Base-by-base conservation (phyloP, 441 rosid genomes). In the Melastoma candidum region DNA sequence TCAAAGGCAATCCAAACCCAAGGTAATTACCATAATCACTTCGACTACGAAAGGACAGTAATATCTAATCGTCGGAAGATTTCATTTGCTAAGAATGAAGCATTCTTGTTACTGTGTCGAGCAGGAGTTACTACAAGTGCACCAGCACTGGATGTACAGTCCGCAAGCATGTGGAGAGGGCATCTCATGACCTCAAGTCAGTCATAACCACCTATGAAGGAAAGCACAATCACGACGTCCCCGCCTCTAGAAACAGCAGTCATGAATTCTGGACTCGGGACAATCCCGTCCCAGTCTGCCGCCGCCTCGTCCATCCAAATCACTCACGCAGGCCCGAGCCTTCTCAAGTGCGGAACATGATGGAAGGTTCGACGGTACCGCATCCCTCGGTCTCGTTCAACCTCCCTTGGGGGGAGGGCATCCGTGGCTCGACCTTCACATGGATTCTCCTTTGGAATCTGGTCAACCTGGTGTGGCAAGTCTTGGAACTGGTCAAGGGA, bases 91-190 rank as follows among this genome's bases (percentile, higher is more conserved):
- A 8, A 32, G 41, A 32, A 6, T 49, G 26, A 14, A 0, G n/a
- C 25, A 29, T 12, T 10, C 53, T 58, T 44, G 49, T 51, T 22
- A 17, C 47, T 61, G 17, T 25, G 47, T 63, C 12, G 22, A 63
- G 72, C 70, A 93, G 97, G 97, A 93, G 99, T 60, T 89, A 93
- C 56, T 93, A 93, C 77, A 93, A 89, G 76, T 93, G 99, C 72
- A 89, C 99, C 0, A 83, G 75, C 54, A 78, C 90, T 6, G 94
- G 95, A 51, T 93, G 99, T 76, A 70, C 84, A 0, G 96, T 93
- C 53, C 82, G 99, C 53, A 93, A 93, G 75, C 98, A 93, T 27
- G 98, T 93, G 9, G 98, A 93, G 70, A 82, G 98, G 76, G 98
- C 97, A 63, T 88, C 95, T 7, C 93, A 89, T 64, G 97, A 93